phyloP scores from a whole-genome alignment of 768 basidiomycete species.

The Mrakia frigida region DNA sequence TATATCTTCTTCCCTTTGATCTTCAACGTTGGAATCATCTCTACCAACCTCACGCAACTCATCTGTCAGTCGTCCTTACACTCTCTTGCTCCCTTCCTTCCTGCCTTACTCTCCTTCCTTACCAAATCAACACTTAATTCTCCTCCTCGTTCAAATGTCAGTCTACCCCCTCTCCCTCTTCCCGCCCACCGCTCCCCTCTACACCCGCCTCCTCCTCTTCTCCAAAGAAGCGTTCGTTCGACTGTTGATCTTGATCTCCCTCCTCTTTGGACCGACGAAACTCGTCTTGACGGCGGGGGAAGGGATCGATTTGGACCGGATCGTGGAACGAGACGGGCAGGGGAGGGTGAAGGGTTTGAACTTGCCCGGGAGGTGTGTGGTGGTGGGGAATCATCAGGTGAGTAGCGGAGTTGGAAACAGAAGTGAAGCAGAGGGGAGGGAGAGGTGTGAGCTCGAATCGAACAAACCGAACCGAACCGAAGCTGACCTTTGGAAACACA shows the following conservation, averaged over 20 bases:
- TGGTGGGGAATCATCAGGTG: constrained; percentile 92
- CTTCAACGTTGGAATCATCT: constrained; percentile 16
- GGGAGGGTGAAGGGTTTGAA: constrained; percentile 61
- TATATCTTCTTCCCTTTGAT: constrained; percentile 11
- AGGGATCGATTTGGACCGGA: constrained; percentile 41
- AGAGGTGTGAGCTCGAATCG: constrained; percentile 47
- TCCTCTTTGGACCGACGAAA: constrained; percentile 74
- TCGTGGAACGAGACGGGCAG: constrained; percentile 54
- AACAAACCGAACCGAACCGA: neutral
- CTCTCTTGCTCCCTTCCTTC: neutral
- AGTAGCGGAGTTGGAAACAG: constrained; percentile 33
- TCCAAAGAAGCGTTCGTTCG: constrained; percentile 44
- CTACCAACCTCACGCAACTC: constrained; percentile 24
- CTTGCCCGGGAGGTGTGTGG: constrained; percentile 70
- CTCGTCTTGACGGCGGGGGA: constrained; percentile 57
- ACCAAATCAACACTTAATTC: neutral
- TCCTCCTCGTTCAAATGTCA: neutral
- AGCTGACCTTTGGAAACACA: too few relatives aligned
- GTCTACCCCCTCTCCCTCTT: constrained; percentile 23
- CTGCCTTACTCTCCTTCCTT: neutral
- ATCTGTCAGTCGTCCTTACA: neutral
- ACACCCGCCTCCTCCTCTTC: neutral
- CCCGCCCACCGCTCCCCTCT: neutral
- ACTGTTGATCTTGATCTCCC: constrained; percentile 57
- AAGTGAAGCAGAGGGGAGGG: neutral